These are phyloP conservation scores for Leccinellum albellum DNA, from an alignment of 768 basidiomycete genomes.

Conservation along the genomic window DNA sequence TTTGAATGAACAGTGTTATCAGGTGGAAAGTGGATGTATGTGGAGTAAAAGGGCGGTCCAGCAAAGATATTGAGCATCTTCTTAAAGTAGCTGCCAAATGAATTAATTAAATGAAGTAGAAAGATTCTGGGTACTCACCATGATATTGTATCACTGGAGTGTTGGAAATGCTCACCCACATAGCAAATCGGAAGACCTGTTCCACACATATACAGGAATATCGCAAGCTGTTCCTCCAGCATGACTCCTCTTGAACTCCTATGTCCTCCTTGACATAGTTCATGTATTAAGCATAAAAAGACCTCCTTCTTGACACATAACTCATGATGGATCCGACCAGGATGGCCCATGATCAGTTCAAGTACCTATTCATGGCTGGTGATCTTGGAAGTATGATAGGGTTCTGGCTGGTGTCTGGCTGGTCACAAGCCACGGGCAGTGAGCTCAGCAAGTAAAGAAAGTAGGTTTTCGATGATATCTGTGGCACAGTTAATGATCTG, in stretches of 20 bases:
- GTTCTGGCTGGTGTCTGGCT: background rate
- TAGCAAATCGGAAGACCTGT: background rate
- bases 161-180: background rate
- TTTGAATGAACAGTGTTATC: background rate
- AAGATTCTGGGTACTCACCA: background rate
- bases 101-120: background rate
- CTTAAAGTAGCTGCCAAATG: background rate
- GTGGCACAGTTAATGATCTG: background rate
- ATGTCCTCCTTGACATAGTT: background rate
- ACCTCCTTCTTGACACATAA: background rate
- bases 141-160: background rate
- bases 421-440: background rate
- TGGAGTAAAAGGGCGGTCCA: background rate
- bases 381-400: conserved; percentile 11
- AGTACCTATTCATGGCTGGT: conserved; percentile 20
- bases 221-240: background rate
- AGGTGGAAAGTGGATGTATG: background rate
- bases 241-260: background rate
- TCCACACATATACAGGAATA: background rate
- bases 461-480: background rate
- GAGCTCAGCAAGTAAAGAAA: background rate
- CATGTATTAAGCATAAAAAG: background rate
- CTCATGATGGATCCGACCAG: conserved; percentile 8
- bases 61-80: background rate
- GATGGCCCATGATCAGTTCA: conserved; percentile 24